A percentile compares a stretch with the other conserved stretches of the same genome.
These are phyloP conservation scores for Magnusiomyces fungicola DNA, from an alignment of 1,139 yeast species.

Conservation along the genomic window DNA sequence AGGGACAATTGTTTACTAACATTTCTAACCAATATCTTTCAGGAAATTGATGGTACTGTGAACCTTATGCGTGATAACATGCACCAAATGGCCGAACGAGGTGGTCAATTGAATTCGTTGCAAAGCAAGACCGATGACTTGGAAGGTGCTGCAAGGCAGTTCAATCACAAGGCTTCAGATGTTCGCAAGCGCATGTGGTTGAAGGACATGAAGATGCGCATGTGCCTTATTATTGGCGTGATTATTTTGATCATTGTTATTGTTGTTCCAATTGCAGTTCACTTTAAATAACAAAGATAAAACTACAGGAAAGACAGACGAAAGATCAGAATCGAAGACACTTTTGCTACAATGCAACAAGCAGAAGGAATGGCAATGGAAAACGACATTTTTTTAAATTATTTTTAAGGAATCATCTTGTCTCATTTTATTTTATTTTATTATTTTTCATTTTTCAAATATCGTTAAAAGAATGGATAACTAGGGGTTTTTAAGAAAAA, in stretches of 20 bases:
- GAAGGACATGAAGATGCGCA: conserved; percentile 95
- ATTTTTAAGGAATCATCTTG: too few species aligned
- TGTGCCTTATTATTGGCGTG: conserved; percentile 79
- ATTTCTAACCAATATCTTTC: too few species aligned
- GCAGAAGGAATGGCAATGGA: too few species aligned
- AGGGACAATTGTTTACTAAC: too few species aligned
- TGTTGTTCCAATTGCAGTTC: conserved; percentile 85
- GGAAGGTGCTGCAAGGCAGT: conserved; percentile 91
- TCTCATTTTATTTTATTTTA: too few species aligned
- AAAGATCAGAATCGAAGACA: too few species aligned
- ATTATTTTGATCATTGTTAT: conserved; percentile 81
- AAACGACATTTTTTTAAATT: too few species aligned
- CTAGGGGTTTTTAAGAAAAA: too few species aligned
- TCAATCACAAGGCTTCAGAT: conserved; percentile 94
- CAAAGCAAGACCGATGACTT: conserved; percentile 92
- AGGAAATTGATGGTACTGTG: conserved; percentile 94
- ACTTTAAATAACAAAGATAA: conserved; percentile 4
- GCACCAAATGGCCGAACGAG: conserved; percentile 90
- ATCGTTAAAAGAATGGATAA: too few species aligned
- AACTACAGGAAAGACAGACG: neutral
- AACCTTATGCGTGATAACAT: conserved; percentile 98
- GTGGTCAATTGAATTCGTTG: conserved; percentile 86
- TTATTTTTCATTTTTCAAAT: too few species aligned
- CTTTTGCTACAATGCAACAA: too few species aligned
- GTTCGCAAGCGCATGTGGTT: conserved; percentile 99